Percentiles rank a stretch among this genome's conserved stretches.
phyloP scores from a whole-genome alignment of 495 filamentous ascomycete species.

The Xylaria longipes region DNA sequence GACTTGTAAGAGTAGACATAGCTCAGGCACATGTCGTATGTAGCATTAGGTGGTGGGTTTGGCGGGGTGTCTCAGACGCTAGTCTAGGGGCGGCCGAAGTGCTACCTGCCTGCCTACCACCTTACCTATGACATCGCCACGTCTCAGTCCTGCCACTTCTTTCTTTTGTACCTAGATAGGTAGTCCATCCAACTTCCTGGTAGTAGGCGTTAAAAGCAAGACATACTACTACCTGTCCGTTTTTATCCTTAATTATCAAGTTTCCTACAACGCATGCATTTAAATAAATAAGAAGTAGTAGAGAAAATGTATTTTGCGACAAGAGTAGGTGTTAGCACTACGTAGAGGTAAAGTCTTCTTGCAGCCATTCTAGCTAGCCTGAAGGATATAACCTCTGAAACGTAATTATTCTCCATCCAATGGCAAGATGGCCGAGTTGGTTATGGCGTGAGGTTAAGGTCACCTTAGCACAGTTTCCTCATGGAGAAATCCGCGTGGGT shows the following conservation, averaged over 20 bases:
- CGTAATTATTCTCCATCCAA: too few species aligned
- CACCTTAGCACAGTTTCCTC: constrained; percentile 32
- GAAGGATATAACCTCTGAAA: background rate
- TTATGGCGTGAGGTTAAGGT: constrained; percentile 54
- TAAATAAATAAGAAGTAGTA: too few species aligned
- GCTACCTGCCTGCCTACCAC: background rate
- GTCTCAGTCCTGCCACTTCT: background rate
- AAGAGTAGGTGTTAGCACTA: too few species aligned
- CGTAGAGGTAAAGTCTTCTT: too few species aligned
- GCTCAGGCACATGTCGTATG: constrained; percentile 7
- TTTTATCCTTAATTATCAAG: too few species aligned
- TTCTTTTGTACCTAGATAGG: background rate
- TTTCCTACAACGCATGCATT: too few species aligned
- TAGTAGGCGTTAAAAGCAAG: background rate
- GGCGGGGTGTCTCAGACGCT: constrained; percentile 24
- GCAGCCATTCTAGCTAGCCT: too few species aligned
- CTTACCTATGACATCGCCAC: constrained; percentile 6
- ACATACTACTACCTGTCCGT: too few species aligned
- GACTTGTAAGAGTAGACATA: constrained; percentile 1
- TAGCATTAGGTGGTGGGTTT: constrained; percentile 17
- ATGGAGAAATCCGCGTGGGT: constrained; percentile 51
- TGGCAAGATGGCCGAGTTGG: constrained; percentile 53
- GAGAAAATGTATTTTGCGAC: too few species aligned
- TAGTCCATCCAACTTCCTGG: background rate
- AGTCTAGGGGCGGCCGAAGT: constrained; percentile 9